Evolutionary conservation across 2,329 filamentous ascomycete genomes (phyloP).

Genomic region (Ophiostoma himal-ulmi): DNA sequence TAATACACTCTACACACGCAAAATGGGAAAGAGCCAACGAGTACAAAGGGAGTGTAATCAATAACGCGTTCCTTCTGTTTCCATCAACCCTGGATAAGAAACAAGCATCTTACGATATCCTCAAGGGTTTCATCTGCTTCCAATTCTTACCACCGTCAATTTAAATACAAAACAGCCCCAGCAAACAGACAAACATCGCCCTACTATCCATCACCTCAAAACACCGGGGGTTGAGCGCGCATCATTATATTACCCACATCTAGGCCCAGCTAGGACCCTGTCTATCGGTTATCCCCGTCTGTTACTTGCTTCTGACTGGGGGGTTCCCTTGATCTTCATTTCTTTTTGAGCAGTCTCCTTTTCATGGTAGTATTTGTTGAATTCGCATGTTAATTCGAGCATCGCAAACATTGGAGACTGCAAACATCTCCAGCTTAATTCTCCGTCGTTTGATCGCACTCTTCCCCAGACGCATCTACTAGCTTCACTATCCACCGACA

Average conservation of each 20-base stretch:
- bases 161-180: neutral
- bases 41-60: neutral
- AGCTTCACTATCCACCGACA: neutral
- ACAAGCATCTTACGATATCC: neutral
- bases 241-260: slow-evolving; percentile 20
- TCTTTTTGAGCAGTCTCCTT: slow-evolving; percentile 14
- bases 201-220: slow-evolving; percentile 14
- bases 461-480: neutral
- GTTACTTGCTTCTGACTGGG: slow-evolving; percentile 2
- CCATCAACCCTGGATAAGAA: neutral
- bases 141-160: neutral
- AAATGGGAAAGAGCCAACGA: neutral
- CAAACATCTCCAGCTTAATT: neutral
- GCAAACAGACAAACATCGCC: neutral
- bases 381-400: neutral
- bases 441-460: neutral
- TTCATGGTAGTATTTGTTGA: neutral
- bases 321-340: slow-evolving; percentile 16
- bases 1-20: neutral
- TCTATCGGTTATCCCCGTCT: neutral
- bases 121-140: neutral
- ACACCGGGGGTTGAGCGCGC: slow-evolving; percentile 17
- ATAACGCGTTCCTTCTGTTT: neutral
- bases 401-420: neutral
- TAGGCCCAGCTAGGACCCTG: slow-evolving; percentile 14